phyloP scores from a whole-genome alignment of 345 rosid genomes.

The Cardamine occulta region DNA sequence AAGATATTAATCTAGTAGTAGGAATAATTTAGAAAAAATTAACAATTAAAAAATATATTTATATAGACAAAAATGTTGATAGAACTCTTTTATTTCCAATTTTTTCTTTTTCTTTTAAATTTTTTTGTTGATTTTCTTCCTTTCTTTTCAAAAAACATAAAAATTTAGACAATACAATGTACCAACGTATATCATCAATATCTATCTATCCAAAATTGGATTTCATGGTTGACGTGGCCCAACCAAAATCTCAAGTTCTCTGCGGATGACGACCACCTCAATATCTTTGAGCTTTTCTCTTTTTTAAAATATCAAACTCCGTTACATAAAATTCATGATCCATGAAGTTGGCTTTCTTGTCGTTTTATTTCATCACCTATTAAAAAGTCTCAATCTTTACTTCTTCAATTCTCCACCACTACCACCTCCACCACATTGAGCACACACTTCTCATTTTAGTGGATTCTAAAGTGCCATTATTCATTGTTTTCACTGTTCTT shows the following conservation, averaged over 20 bases:
- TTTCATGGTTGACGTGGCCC: conserved; percentile 48
- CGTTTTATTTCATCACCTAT: conserved; percentile 32
- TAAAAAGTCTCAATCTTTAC: conserved; percentile 27
- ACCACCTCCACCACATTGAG: conserved; percentile 22
- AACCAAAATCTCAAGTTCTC: conserved; percentile 46
- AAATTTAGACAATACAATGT: not conserved
- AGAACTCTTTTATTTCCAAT: too few relatives aligned
- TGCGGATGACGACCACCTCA: conserved; percentile 38
- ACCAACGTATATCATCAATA: conserved; percentile 12
- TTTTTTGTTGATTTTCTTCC: not conserved
- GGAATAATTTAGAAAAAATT: too few relatives aligned
- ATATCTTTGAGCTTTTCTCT: conserved; percentile 8
- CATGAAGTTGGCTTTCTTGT: conserved; percentile 36
- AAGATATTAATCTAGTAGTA: too few relatives aligned
- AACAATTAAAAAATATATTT: too few relatives aligned
- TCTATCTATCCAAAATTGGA: conserved; percentile 45
- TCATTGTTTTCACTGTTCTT: conserved; percentile 37
- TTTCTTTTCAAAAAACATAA: not conserved
- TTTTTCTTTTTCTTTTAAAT: not conserved
- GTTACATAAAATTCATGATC: conserved; percentile 23
- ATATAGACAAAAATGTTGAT: too few relatives aligned
- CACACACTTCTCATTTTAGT: conserved; percentile 30
- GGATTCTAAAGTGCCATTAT: conserved; percentile 36
- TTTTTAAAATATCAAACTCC: conserved; percentile 19
- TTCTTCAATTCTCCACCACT: conserved; percentile 33